Base-by-base conservation (phyloP, 1,284 basidiomycete species). In the Trametes polyzona region DNA sequence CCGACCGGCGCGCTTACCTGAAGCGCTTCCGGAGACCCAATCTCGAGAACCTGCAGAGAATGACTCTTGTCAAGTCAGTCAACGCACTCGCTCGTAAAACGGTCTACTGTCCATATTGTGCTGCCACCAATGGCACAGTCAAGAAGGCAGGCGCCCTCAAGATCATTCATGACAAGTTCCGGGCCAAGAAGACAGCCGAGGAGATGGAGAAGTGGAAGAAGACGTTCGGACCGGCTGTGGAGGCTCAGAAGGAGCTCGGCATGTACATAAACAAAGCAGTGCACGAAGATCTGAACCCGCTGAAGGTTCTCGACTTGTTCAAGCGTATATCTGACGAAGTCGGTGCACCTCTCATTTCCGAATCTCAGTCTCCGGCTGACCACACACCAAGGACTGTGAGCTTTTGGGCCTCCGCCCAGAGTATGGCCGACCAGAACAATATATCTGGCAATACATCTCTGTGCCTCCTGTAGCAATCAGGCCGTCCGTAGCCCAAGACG, bases 371-470 rank as follows among this genome's bases (percentile, higher is more conserved):
- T 26, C 29, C 16, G 30, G 41, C 16, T 32, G 9, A 40, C 8
- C 3, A 19, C 36, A 11, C 23, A 29, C n/a, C 6, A 59, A 94
- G 88, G 97, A 99, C 68, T 97, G 95, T 71, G 97, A 99, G 73
- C 78, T 99, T 44, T 81, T 99, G 9, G 96, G 96, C 0, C 76
- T 99, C 52, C 87, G 93, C 60, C 97, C 97, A 2, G 84, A 87
- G 27, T 90, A 89, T 68, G 96, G 96, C 52, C 79, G 97, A 53
- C 97, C 97, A 2, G 97, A 99, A 76, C 92, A 98, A 71, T 98
- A 96, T 71, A 88, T 99, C 56, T 99, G 97, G 97, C 96, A 98
- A 73, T 99, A 99, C 74, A 89, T 99, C 16, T 97, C 96, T 30
- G 97, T 99, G 14, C 97, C 97, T 17, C 97, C 97, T 0, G 95